These are phyloP conservation scores for Kwoniella dejecticola DNA, from an alignment of 768 basidiomycete species.

Conservation along the genomic window DNA sequence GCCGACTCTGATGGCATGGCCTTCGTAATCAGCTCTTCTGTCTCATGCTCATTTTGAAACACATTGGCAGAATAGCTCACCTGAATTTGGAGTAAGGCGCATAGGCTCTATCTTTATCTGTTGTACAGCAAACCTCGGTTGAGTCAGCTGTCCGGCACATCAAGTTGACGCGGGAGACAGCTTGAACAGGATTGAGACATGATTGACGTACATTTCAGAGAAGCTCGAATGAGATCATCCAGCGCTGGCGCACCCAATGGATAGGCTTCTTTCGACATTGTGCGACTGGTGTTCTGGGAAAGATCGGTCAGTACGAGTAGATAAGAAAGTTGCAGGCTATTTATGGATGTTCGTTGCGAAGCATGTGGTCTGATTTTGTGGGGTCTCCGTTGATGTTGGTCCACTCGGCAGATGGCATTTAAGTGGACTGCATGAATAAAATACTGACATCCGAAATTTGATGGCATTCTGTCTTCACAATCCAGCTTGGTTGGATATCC, in stretches of 20 bases:
- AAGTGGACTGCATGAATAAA: not conserved
- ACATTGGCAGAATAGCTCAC: constrained; percentile 25
- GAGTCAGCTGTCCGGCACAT: no score
- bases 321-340: not conserved
- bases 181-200: no score
- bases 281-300: no score
- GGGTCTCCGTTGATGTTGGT: not conserved
- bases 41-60: not conserved
- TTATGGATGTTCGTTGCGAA: not conserved
- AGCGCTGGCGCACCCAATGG: constrained; percentile 8
- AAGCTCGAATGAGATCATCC: constrained; percentile 38
- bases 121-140: not conserved
- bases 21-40: not conserved
- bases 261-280: constrained; percentile 2
- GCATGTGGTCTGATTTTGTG: not conserved
- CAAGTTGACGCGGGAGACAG: no score
- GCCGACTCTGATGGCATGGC: constrained; percentile 64
- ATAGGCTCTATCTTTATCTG: constrained; percentile 67
- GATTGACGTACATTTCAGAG: constrained; percentile 37
- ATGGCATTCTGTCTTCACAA: not conserved
- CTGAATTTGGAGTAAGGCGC: constrained; percentile 87
- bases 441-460: not conserved
- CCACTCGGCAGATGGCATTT: not conserved
- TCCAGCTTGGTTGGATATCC: not conserved
- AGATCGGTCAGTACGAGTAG: no score